Base-by-base conservation (phyloP, 164 flowering plant genomes). In the Akebia trifoliata region DNA sequence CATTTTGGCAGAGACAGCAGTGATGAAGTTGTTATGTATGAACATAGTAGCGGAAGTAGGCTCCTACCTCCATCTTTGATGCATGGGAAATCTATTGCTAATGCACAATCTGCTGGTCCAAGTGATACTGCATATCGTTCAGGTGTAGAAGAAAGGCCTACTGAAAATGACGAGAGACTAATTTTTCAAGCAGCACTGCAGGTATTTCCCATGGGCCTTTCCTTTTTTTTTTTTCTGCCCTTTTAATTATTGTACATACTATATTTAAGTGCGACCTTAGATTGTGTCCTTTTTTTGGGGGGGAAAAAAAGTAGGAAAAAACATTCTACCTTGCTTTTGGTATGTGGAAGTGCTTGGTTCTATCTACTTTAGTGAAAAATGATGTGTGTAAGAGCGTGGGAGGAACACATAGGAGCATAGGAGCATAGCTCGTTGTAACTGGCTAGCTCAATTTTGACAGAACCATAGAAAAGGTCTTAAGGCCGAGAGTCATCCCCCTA, bases 171-270 rank as follows among this genome's bases (percentile, higher is more conserved):
- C 50, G 98, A 91, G 68, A 81, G 95, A 62, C 58, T 79, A 51
- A 66, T 91, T 60, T 88, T 70, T 66, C 92, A 83, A 69, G 98
- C 92, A 31, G 98, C 90, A 63, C 50, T 91, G 43, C 81, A 91
- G 92, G 98, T 88, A 73, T 51, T 55, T 20, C 8, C 38, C 22
- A 3, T 43, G 15, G 24, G n/a, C 9, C 18, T 63, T 54, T 1
- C n/a, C n/a, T n/a, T n/a, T n/a, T n/a, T n/a, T n/a, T n/a, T n/a
- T n/a, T n/a, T n/a, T n/a, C n/a, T n/a, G n/a, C n/a, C n/a, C n/a
- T n/a, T n/a, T n/a, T n/a, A n/a, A n/a, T 48, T 39, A 22, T 56
- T 26, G 0, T 26, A 3, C 4, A 28, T 17, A 20, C 3, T n/a
- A 14, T 48, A 12, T 7, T 2, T 34, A 35, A 4, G 12, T 18